Conservation (phyloP, 257 asterid species). For the Fraxinus cuspidata region DNA sequence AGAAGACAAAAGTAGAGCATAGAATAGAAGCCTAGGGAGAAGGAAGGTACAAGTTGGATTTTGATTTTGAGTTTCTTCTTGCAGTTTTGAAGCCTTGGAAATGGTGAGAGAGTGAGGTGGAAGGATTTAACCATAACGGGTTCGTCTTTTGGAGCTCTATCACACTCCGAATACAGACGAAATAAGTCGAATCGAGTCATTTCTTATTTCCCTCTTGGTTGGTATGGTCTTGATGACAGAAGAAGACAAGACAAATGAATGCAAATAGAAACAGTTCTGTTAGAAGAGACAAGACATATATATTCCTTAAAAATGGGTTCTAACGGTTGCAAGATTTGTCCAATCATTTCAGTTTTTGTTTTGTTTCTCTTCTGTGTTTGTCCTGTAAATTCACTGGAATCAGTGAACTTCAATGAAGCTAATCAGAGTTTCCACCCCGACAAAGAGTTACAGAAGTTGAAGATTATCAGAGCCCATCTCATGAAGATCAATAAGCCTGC, state of each 20-base stretch:
- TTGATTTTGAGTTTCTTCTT: slow-evolving; percentile 18
- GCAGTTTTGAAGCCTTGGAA: slow-evolving; percentile 36
- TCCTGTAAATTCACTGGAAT: slow-evolving; percentile 38
- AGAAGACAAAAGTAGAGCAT: slow-evolving; percentile 35
- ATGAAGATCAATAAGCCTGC: slow-evolving; percentile 72
- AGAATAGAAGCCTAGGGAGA: slow-evolving; percentile 32
- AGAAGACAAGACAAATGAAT: slow-evolving; percentile 46
- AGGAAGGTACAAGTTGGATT: slow-evolving; percentile 18
- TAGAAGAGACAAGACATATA: slow-evolving; percentile 30
- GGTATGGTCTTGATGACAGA: slow-evolving; percentile 35
- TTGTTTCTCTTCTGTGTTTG: slow-evolving; percentile 49
- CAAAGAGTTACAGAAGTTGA: slow-evolving; percentile 47
- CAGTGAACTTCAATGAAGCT: slow-evolving; percentile 37
- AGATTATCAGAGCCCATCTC: slow-evolving; percentile 55
- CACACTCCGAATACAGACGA: slow-evolving; percentile 17
- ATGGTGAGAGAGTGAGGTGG: slow-evolving; percentile 44
- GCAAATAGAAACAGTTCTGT: slow-evolving; percentile 30
- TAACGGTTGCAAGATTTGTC: slow-evolving; percentile 42
- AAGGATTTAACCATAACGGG: slow-evolving; percentile 28
- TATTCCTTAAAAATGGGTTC: slow-evolving; percentile 48
- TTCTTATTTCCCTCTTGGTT: slow-evolving; percentile 13
- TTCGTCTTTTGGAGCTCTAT: neutral
- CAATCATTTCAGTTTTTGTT: slow-evolving; percentile 52
- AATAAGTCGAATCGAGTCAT: neutral
- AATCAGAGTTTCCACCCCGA: slow-evolving; percentile 58